These are phyloP conservation scores for Achaetomiella virescens DNA, from an alignment of 495 filamentous ascomycete genomes.

Conservation along the genomic window DNA sequence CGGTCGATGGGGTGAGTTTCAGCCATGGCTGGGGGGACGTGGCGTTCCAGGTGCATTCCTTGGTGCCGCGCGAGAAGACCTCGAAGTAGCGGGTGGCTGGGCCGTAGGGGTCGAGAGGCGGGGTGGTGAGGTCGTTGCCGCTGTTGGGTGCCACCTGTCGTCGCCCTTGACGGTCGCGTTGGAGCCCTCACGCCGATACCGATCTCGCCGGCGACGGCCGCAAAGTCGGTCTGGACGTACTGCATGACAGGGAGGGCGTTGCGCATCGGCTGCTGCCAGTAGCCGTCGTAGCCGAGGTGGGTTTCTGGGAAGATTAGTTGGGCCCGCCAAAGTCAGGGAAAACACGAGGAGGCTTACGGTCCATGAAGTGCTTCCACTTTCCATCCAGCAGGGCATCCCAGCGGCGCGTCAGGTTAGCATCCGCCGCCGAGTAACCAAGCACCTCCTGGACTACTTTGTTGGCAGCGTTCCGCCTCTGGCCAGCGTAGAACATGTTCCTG, in stretches of 20 bases:
- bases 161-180: conserved; percentile 63
- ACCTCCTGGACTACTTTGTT: conserved; percentile 56
- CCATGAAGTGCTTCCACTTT: conserved; percentile 72
- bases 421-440: conserved; percentile 54
- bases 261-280: conserved; percentile 68
- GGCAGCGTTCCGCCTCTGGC: conserved; percentile 59
- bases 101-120: conserved; percentile 59
- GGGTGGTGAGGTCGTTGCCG: conserved; percentile 49
- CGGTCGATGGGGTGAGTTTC: conserved; percentile 47
- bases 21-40: conserved; percentile 50
- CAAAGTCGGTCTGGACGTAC: conserved; percentile 51
- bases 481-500: conserved; percentile 56
- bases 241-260: conserved; percentile 56
- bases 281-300: conserved; percentile 46
- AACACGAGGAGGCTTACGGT: conserved; percentile 35
- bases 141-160: conserved; percentile 57
- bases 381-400: conserved; percentile 60
- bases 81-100: conserved; percentile 57
- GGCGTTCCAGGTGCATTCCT: conserved; percentile 52
- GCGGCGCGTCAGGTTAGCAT: conserved; percentile 52
- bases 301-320: conserved; percentile 35
- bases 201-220: conserved; percentile 54
- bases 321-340: background rate
- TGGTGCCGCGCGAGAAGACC: conserved; percentile 57
- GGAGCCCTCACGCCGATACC: conserved; percentile 60